phyloP scores from a whole-genome alignment of 2,329 filamentous ascomycete genomes.

The Aspergillus sp. region DNA sequence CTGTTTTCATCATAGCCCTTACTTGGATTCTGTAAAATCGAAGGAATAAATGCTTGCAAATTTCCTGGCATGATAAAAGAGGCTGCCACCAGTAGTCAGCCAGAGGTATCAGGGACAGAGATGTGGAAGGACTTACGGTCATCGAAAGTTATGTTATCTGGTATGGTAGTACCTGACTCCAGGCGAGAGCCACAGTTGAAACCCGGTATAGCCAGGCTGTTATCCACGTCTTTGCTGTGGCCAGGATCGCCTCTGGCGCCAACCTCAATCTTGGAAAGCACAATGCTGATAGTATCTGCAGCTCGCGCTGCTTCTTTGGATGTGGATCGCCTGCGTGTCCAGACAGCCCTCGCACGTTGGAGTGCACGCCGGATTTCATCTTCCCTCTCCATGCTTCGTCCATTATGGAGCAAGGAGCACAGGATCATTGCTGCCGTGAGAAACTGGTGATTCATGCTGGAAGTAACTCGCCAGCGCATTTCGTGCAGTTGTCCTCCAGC shows the following conservation, averaged over 20 bases:
- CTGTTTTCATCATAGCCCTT: too few species aligned
- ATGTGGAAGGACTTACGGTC: too few species aligned
- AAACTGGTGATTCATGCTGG: slow-evolving; percentile 60
- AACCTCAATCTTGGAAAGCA: background rate
- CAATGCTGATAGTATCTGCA: slow-evolving; percentile 11
- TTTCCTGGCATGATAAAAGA: too few species aligned
- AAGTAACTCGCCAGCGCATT: slow-evolving; percentile 58
- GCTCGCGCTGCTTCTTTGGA: slow-evolving; percentile 19
- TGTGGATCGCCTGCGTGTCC: slow-evolving; percentile 16
- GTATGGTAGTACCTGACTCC: too few species aligned
- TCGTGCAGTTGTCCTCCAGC: slow-evolving; percentile 54
- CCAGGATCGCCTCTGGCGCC: background rate
- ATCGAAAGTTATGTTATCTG: too few species aligned
- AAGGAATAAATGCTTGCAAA: too few species aligned
- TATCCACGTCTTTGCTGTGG: too few species aligned
- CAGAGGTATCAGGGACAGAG: fast-evolving
- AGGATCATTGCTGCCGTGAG: slow-evolving; percentile 60
- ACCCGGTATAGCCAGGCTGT: too few species aligned
- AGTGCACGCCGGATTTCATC: slow-evolving; percentile 18
- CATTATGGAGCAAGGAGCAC: slow-evolving; percentile 35
- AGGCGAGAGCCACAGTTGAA: too few species aligned
- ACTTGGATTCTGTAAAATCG: too few species aligned
- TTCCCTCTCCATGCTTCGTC: slow-evolving; percentile 2
- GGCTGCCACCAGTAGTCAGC: too few species aligned
- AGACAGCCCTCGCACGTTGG: slow-evolving; percentile 14